Base-by-base conservation (phyloP, 148 eudicot genomes). In the Chenopodium quinoa region DNA sequence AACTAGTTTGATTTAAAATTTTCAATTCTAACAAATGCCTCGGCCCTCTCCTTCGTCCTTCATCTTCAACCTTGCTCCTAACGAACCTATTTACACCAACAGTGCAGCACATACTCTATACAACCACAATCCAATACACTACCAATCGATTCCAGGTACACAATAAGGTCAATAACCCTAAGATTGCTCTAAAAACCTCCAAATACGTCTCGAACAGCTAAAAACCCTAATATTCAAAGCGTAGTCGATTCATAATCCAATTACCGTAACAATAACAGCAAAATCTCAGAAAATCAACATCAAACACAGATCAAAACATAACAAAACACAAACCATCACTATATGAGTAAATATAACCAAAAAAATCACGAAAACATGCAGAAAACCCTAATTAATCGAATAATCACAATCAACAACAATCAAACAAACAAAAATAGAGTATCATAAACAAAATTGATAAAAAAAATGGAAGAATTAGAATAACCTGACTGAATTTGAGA, bases 401-500 rank as follows among this genome's bases (percentile, higher is more conserved):
- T 48, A 32, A 48, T 4, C 56, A 23, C 25, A 8, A 23, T 23
- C 4, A 37, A 5, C 1, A 17, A 27, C 31, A 76, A 54, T 50
- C 52, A 13, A 56, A 2, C 4, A 4, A 79, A 34, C 44, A 40
- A 40, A 40, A 40, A 40, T 5, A 40, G 44, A 7, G 8, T 40
- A 40, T 60, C 10, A 11, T 37, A 17, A 74, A 48, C 29, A n/a
- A 37, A 76, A 9, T 19, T 2, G 2, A 20, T 9, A 22, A 22
- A 22, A 22, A 68, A 4, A 16, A 46, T 47, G 19, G 1, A 19
- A 3, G 1, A 25, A 27, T 9, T 7, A 23, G 16, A 9, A 25
- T 65, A 32, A 87, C 91, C 91, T 89, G 91, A 27, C 91, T 89
- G 80, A 89, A 89, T 56, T 87, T 85, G 52, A 89, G 88, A 14